Evolutionary conservation across 257 asterid species (phyloP).

Genomic region (Przewalskia tangutica): DNA sequence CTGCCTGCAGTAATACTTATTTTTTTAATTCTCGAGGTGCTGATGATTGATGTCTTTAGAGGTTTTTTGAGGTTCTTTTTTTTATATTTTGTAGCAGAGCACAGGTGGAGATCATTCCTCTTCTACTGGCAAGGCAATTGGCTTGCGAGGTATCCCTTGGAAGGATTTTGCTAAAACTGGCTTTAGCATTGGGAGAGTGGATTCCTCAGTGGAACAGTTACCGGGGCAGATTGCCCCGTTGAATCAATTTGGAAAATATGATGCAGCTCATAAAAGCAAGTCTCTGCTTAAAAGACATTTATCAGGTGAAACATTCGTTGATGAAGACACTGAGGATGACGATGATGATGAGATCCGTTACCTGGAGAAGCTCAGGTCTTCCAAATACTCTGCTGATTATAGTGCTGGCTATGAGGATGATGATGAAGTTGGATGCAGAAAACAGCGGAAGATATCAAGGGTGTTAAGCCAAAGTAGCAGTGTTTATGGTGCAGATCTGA

Average conservation of each 20-base stretch:
- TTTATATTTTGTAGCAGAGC: conserved; percentile 27
- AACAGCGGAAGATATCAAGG: conserved; percentile 34
- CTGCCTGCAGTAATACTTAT: background rate
- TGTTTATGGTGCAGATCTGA: conserved; percentile 22
- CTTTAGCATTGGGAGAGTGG: conserved; percentile 28
- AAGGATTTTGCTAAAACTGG: conserved; percentile 59
- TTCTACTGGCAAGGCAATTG: conserved; percentile 20
- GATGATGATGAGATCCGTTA: conserved; percentile 67
- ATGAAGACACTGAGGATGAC: conserved; percentile 29
- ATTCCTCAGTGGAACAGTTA: conserved; percentile 18
- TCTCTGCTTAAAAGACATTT: conserved; percentile 23
- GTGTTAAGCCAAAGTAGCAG: conserved; percentile 29
- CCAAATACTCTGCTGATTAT: conserved; percentile 26
- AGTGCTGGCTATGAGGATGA: conserved; percentile 31
- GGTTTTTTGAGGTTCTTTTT: background rate
- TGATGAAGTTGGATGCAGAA: conserved; percentile 38
- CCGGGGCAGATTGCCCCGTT: conserved; percentile 16
- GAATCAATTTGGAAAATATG: conserved; percentile 24
- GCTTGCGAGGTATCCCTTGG: conserved; percentile 67
- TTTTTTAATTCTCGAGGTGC: background rate
- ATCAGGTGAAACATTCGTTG: conserved; percentile 31
- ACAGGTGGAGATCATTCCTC: conserved; percentile 3
- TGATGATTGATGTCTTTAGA: background rate
- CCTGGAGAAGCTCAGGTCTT: conserved; percentile 56
- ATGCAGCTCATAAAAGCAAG: conserved; percentile 32